A percentile compares a stretch with the other conserved stretches of the same genome.
Conservation (phyloP, 2,329 filamentous ascomycete species). For the Botrytis deweyae region DNA sequence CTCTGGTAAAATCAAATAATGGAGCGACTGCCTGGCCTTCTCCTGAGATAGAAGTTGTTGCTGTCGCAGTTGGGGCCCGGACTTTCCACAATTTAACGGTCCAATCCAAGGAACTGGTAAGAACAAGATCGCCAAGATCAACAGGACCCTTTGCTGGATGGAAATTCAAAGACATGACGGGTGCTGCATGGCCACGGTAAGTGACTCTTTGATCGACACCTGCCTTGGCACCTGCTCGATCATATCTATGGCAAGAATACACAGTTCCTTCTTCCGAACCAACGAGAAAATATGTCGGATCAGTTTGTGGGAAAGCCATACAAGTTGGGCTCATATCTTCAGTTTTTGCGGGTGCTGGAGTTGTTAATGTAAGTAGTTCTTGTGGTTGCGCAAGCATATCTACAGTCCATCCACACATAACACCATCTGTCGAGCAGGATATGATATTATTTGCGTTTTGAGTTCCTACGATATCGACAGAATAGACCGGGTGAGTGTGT, state of each 20-base stretch:
- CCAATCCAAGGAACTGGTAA: slow-evolving; percentile 94
- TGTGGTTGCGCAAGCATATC: slow-evolving; percentile 98
- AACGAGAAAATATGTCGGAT: slow-evolving; percentile 96
- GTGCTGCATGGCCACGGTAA: slow-evolving; percentile 87
- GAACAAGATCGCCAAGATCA: slow-evolving; percentile 88
- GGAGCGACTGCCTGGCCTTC: slow-evolving; percentile 61
- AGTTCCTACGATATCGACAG: slow-evolving; percentile 91
- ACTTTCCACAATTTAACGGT: slow-evolving; percentile 97
- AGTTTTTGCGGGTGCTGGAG: slow-evolving; percentile 81
- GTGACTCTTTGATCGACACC: slow-evolving; percentile 86
- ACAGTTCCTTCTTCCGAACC: slow-evolving; percentile 96
- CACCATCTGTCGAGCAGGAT: slow-evolving; percentile 92
- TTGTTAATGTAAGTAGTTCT: slow-evolving; percentile 84
- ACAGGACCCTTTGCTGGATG: slow-evolving; percentile 90
- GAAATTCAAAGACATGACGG: slow-evolving; percentile 95
- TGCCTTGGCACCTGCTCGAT: slow-evolving; percentile 94
- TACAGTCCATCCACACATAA: slow-evolving; percentile 95
- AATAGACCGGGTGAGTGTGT: slow-evolving; percentile 95
- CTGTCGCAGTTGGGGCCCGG: slow-evolving; percentile 72
- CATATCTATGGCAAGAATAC: slow-evolving; percentile 94
- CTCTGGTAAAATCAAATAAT: slow-evolving; percentile 84
- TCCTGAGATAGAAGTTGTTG: slow-evolving; percentile 51
- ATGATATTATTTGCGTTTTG: slow-evolving; percentile 99
- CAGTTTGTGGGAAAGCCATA: slow-evolving; percentile 90
- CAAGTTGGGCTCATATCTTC: slow-evolving; percentile 95